Evolutionary conservation across 306 rosid species (phyloP), one percentile per base, ranked within the genome.

Genomic region (Inga laurina): DNA sequence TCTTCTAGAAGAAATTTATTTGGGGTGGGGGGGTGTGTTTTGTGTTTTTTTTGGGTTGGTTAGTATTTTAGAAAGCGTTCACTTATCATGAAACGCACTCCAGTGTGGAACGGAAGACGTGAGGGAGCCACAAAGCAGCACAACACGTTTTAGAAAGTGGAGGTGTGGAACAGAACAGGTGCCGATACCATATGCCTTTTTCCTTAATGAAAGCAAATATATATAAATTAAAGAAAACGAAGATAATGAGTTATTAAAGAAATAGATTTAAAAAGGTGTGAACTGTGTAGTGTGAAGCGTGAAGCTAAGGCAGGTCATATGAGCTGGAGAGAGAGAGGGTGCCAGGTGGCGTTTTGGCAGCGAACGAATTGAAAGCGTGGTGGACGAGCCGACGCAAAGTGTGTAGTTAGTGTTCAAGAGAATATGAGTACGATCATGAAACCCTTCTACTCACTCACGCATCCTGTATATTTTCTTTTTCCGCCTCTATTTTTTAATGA

Each of bases 271-370:
- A 64, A 59, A 39, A 39, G 43, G 43, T 39, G 43, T 39, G 43
- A 39, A 39, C 43, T 39, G 43, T 39, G 43, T 39, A 18, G 19
- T 11, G 16, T 57, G 30, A 30, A 64, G 34, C n/a, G 75, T 2
- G 54, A 49, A 49, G 54, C 1, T 11, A 72, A 12, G 35, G 21
- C 21, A 46, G 41, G 41, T 10, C 39, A 18, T 2, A 72, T 72
- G 32, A 72, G 76, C 76, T 72, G 76, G 51, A 14, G 2, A 45
- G 2, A 45, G 7, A 2, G 22, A 24, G 76, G 22, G 59, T 72
- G 41, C 57, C 76, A 72, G 59, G 76, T 72, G 76, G 59, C 76
- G 59, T 52, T 52, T 2, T 52, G 21, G 59, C 59, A 52, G 22
- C 59, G 22, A 52, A 52, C n/a, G 24, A 37, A 35, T n/a, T 12